Evolutionary conservation across 1,139 yeast genomes (phyloP).

Genomic region (Lodderomyces metapsilosis): DNA sequence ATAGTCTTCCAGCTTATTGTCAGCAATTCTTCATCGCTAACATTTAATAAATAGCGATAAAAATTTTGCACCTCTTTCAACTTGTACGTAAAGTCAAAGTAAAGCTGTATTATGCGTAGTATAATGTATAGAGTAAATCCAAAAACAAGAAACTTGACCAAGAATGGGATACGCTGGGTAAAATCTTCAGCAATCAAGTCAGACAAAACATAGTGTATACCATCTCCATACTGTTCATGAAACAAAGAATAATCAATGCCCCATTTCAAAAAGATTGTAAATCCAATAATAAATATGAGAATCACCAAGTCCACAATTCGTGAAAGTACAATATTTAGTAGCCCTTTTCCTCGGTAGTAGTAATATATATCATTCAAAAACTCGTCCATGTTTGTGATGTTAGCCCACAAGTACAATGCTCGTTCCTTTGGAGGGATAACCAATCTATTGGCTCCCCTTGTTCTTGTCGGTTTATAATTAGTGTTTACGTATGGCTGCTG

Average conservation of each 20-base stretch:
- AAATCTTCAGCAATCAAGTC: constrained; percentile 63
- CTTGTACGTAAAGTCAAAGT: constrained; percentile 48
- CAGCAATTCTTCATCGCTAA: constrained; percentile 77
- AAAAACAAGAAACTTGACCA: constrained; percentile 59
- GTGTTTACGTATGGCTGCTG: constrained; percentile 9
- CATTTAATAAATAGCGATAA: constrained; percentile 63
- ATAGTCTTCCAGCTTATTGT: constrained; percentile 92
- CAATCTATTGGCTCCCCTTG: constrained; percentile 17
- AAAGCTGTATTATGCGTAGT: constrained; percentile 60
- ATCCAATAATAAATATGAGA: constrained; percentile 70
- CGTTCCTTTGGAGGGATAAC: constrained; percentile 64
- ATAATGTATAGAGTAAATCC: constrained; percentile 58
- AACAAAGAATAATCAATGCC: constrained; percentile 68
- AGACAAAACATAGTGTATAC: constrained; percentile 27
- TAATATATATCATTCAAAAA: constrained; percentile 80
- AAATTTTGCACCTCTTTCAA: constrained; percentile 64
- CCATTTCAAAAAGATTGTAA: constrained; percentile 77
- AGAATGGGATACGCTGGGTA: constrained; percentile 40
- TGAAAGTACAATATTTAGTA: constrained; percentile 67
- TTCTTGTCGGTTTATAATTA: constrained; percentile 10
- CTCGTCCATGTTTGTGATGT: constrained; percentile 84
- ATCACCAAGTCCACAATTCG: constrained; percentile 68
- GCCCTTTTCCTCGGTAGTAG: constrained; percentile 85
- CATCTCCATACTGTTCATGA: constrained; percentile 20
- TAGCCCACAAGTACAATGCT: constrained; percentile 95